Evolutionary conservation across 352 stramenopile species (phyloP).

Genomic region (Achlya hypogyna): DNA sequence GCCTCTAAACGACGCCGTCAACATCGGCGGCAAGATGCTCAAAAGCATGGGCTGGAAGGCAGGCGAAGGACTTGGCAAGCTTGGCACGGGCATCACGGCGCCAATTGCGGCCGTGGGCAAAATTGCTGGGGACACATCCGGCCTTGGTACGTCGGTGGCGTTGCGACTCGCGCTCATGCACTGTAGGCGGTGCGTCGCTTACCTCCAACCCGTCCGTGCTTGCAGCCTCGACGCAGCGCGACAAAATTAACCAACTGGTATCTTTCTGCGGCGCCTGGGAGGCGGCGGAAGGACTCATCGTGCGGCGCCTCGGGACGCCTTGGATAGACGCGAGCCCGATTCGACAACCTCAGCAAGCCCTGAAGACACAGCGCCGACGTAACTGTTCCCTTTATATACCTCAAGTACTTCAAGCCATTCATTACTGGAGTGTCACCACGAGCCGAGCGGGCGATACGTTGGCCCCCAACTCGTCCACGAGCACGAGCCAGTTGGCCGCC

Average conservation of each 20-base stretch:
- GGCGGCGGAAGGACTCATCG: no score
- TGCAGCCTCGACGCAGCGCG: conserved; percentile 8
- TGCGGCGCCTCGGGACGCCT: background rate
- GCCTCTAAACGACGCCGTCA: conserved; percentile 9
- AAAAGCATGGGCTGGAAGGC: conserved; percentile 86
- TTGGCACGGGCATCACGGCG: conserved; percentile 65
- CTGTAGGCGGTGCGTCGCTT: background rate
- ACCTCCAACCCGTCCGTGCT: background rate
- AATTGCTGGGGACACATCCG: conserved; percentile 11
- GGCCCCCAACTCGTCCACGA: background rate
- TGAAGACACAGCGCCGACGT: background rate
- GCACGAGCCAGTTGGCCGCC: background rate
- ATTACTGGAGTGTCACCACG: no score
- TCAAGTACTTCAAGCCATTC: no score
- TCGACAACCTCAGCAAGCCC: background rate
- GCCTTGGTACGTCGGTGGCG: background rate
- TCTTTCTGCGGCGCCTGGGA: background rate
- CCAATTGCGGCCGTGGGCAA: conserved; percentile 29
- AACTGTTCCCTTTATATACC: no score
- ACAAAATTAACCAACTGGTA: conserved; percentile 19
- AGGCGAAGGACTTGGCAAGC: conserved; percentile 69
- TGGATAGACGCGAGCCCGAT: conserved; percentile 17
- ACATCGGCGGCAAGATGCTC: conserved; percentile 75
- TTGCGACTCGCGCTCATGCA: background rate
- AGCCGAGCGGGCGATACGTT: no score